Evolutionary conservation across 352 stramenopile species (phyloP).

Genomic region (Globisporangium abappressorium): DNA sequence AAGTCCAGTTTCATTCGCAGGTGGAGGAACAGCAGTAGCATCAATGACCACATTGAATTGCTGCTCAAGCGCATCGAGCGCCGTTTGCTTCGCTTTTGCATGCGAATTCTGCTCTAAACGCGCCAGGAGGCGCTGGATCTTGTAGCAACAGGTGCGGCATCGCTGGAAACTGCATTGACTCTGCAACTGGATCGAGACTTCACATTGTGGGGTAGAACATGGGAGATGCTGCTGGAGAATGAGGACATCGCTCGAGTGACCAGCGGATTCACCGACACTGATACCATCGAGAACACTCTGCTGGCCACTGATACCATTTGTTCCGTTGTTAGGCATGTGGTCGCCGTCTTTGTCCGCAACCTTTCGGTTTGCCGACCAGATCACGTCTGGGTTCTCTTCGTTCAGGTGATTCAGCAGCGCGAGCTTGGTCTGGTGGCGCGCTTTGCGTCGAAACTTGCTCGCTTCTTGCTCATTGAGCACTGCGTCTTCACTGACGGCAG

Average conservation of each 20-base stretch:
- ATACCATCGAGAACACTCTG: not conserved
- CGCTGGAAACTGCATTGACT: slow-evolving; percentile 44
- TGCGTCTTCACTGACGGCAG: slow-evolving; percentile 23
- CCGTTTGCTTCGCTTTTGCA: slow-evolving; percentile 16
- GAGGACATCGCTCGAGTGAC: slow-evolving; percentile 4
- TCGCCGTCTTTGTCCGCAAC: not conserved
- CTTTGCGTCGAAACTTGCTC: slow-evolving; percentile 60
- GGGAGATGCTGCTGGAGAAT: slow-evolving; percentile 18
- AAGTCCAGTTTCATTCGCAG: not conserved
- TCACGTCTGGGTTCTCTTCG: slow-evolving; percentile 33
- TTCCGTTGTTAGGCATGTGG: not conserved
- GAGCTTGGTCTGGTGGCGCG: slow-evolving; percentile 58
- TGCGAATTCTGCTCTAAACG: slow-evolving; percentile 19
- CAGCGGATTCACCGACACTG: not conserved
- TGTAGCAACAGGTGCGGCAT: slow-evolving; percentile 69
- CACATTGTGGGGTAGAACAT: slow-evolving; percentile 36
- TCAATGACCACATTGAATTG: slow-evolving; percentile 1
- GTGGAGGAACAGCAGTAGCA: not conserved
- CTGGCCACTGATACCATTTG: not conserved
- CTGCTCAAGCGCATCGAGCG: not conserved
- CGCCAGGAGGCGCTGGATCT: slow-evolving; percentile 43
- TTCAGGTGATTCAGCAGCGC: slow-evolving; percentile 41
- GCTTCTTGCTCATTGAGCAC: slow-evolving; percentile 20
- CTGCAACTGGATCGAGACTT: slow-evolving; percentile 30
- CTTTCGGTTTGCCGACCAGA: slow-evolving; percentile 54